Evolutionary conservation across 345 rosid genomes (phyloP), one percentile per base, ranked within the genome.

Genomic region (Schrenkiella parvula): DNA sequence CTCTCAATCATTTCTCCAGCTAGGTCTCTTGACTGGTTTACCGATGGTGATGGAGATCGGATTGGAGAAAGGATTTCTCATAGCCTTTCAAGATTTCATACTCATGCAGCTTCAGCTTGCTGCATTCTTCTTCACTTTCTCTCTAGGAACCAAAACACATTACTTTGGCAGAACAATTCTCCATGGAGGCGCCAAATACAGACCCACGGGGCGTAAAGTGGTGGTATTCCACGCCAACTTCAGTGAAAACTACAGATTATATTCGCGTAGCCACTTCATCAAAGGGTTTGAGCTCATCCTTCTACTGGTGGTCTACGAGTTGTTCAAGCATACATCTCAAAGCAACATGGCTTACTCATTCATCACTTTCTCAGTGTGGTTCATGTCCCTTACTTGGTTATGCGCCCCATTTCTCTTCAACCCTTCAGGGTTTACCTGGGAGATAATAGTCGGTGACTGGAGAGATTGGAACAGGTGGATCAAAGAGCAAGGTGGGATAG

Each of bases 1-100:
- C 53, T 91, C 98, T 70, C 98, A 93, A 59, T 93, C 98, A 37
- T 93, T 93, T 83, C 82, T 93, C 74, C 98, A 93, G 83, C 91
- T 93, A 26, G 98, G 98, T 18, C 97, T 93, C 62, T 81, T 93
- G 63, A 93, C 98, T 0, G 98, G 98, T 73, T 79, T 93, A 48
- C 98, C 98, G 39, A 93, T 93, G 98, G 96, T 93, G 72, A 91
- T 93, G 98, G 98, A 93, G 76, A 84, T 93, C 19, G 98, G 95
- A 44, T 91, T 93, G 26, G 98, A 93, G 82, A 93, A 83, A 82
- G 98, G 98, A 66, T 91, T 91, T 79, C 91, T 93, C 38, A 83
- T 79, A 53, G 96, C 97, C 66, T 73, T 93, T 56, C 88, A 93
- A 84, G 98, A 93, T 79, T 93, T 93, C 79, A 80, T 91, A 67